Evolutionary conservation across 257 asterid genomes (phyloP).

Genomic region (Jacaranda copaia): DNA sequence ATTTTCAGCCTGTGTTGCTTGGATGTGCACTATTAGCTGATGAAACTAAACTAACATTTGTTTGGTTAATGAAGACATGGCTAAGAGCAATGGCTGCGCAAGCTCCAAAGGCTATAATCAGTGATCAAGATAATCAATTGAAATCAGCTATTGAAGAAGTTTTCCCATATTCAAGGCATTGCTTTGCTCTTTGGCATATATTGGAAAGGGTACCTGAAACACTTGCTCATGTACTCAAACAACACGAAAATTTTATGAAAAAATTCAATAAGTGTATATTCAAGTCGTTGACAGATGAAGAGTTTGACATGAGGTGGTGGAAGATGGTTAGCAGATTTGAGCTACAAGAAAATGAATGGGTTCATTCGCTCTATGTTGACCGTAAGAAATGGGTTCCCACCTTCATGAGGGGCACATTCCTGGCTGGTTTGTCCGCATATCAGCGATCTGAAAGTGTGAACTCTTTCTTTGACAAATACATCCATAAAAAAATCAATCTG

Average conservation of each 20-base stretch:
- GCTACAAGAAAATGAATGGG: slow-evolving; percentile 91
- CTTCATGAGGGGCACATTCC: slow-evolving; percentile 73
- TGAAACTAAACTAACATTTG: slow-evolving; percentile 74
- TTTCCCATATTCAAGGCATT: slow-evolving; percentile 74
- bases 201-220: slow-evolving; percentile 73
- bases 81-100: slow-evolving; percentile 88
- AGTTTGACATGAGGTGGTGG: slow-evolving; percentile 98
- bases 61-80: slow-evolving; percentile 98
- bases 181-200: slow-evolving; percentile 92
- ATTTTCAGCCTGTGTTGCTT: slow-evolving; percentile 87
- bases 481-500: slow-evolving; percentile 80
- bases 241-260: slow-evolving; percentile 65
- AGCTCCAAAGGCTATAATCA: slow-evolving; percentile 79
- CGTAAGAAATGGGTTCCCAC: slow-evolving; percentile 88
- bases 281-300: slow-evolving; percentile 85
- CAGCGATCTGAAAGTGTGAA: slow-evolving; percentile 83
- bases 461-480: slow-evolving; percentile 84
- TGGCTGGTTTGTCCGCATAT: slow-evolving; percentile 83
- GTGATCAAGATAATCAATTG: slow-evolving; percentile 75
- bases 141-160: slow-evolving; percentile 78
- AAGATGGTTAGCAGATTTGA: slow-evolving; percentile 92
- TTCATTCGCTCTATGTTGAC: slow-evolving; percentile 79
- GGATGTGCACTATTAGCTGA: slow-evolving; percentile 89
- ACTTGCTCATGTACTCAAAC: slow-evolving; percentile 70
- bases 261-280: slow-evolving; percentile 87